Conservation (phyloP, 305 asterid genomes). For the Fraxinus greggii region DNA sequence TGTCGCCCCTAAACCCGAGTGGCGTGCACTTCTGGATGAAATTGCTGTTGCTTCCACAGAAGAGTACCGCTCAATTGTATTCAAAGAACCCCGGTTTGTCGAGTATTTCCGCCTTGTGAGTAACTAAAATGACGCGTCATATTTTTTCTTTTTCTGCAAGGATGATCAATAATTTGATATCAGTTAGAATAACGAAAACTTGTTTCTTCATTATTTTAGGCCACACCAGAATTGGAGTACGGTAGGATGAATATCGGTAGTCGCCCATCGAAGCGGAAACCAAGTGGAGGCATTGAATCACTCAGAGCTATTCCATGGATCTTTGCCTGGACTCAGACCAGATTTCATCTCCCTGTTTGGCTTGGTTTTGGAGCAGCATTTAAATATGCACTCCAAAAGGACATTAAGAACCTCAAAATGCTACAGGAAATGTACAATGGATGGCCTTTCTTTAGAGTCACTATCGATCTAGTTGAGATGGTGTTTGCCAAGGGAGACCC, state of each 20-base stretch:
- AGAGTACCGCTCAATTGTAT: slow-evolving; percentile 47
- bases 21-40: slow-evolving; percentile 57
- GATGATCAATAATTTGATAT: not conserved
- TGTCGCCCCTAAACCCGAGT: slow-evolving; percentile 48
- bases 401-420: slow-evolving; percentile 42
- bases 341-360: slow-evolving; percentile 65
- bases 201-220: slow-evolving; percentile 24
- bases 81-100: slow-evolving; percentile 55
- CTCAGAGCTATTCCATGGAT: slow-evolving; percentile 64
- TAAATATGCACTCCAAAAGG: slow-evolving; percentile 41
- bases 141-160: not conserved
- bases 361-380: slow-evolving; percentile 58
- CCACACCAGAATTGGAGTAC: slow-evolving; percentile 57
- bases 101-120: slow-evolving; percentile 61
- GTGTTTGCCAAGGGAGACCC: slow-evolving; percentile 61
- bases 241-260: slow-evolving; percentile 62
- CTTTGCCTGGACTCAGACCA: slow-evolving; percentile 57
- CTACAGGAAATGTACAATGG: slow-evolving; percentile 47
- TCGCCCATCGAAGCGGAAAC: slow-evolving; percentile 57
- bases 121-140: not conserved
- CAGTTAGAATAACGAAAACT: not conserved
- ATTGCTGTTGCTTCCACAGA: slow-evolving; percentile 43
- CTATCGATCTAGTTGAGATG: slow-evolving; percentile 52
- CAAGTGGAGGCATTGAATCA: slow-evolving; percentile 60
- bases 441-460: slow-evolving; percentile 61